phyloP scores from a whole-genome alignment of 179 eudicot species.

The Drosera spatulata region DNA sequence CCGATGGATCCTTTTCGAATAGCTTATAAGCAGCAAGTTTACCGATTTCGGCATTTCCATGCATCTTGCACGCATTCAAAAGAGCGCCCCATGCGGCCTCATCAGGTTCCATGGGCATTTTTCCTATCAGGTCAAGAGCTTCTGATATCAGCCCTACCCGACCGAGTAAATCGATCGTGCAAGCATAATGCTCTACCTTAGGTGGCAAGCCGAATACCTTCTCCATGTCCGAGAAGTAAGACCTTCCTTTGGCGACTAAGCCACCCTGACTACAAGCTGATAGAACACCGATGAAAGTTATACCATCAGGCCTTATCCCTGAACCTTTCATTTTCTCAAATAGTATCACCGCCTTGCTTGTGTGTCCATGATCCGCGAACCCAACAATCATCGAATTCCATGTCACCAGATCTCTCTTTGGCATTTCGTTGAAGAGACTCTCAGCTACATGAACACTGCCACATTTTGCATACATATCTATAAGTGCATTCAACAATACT shows the following conservation, averaged over 20 bases:
- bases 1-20: slow-evolving; percentile 38
- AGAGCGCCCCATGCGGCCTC: slow-evolving; percentile 75
- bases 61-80: slow-evolving; percentile 58
- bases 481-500: slow-evolving; percentile 23
- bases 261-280: slow-evolving; percentile 82
- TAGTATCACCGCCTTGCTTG: slow-evolving; percentile 28
- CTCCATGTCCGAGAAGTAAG: slow-evolving; percentile 38
- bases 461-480: slow-evolving; percentile 43
- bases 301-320: slow-evolving; percentile 47
- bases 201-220: slow-evolving; percentile 28
- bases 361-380: slow-evolving; percentile 40
- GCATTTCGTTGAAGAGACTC: slow-evolving; percentile 47
- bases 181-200: slow-evolving; percentile 56
- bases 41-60: slow-evolving; percentile 49
- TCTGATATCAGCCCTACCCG: slow-evolving; percentile 47
- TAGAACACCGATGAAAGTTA: slow-evolving; percentile 49
- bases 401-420: slow-evolving; percentile 43
- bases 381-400: slow-evolving; percentile 55
- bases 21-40: slow-evolving; percentile 44
- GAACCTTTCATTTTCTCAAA: slow-evolving; percentile 23
- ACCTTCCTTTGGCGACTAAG: slow-evolving; percentile 33
- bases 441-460: slow-evolving; percentile 48
- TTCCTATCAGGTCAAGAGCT: slow-evolving; percentile 38
- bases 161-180: slow-evolving; percentile 66
- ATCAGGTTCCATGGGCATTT: slow-evolving; percentile 70